A percentile compares a stretch with the other conserved stretches of the same genome.
These are phyloP conservation scores for Annulohypoxylon nitens DNA, from an alignment of 495 filamentous ascomycete species.

Conservation along the genomic window DNA sequence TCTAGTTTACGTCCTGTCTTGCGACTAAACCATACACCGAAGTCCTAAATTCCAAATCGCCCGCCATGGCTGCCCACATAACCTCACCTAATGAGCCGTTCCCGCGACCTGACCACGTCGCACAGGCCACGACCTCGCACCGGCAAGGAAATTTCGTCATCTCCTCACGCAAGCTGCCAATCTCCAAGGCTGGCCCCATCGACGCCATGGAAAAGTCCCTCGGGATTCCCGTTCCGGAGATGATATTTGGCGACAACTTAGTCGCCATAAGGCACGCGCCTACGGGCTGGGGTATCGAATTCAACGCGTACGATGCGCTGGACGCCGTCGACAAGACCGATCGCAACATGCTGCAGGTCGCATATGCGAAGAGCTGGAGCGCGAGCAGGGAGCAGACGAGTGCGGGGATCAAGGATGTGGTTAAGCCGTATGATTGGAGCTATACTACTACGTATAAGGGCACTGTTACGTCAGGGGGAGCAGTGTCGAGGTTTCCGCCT, in stretches of 20 bases:
- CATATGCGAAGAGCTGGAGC: constrained; percentile 92
- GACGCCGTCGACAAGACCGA: constrained; percentile 95
- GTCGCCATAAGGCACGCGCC: constrained; percentile 77
- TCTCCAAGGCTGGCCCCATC: constrained; percentile 90
- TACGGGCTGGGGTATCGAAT: constrained; percentile 79
- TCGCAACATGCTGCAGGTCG: constrained; percentile 86
- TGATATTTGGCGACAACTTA: constrained; percentile 98
- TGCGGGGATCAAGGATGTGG: constrained; percentile 91
- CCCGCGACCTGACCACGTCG: constrained; percentile 52
- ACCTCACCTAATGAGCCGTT: constrained; percentile 56
- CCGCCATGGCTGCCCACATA: constrained; percentile 49
- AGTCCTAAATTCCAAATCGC: not conserved
- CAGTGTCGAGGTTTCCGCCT: not conserved
- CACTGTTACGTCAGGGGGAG: constrained; percentile 55
- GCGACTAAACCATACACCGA: not conserved
- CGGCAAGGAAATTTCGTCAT: constrained; percentile 75
- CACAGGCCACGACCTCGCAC: constrained; percentile 59
- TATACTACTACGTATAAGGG: constrained; percentile 90
- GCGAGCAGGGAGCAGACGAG: constrained; percentile 84
- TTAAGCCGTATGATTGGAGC: constrained; percentile 98
- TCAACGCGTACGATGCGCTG: constrained; percentile 88
- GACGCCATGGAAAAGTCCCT: constrained; percentile 83
- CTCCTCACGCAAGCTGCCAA: constrained; percentile 86
- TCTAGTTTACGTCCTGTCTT: not conserved
- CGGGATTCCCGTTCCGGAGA: constrained; percentile 90